phyloP scores from a whole-genome alignment of 495 filamentous ascomycete genomes.

The Collariella sp. region DNA sequence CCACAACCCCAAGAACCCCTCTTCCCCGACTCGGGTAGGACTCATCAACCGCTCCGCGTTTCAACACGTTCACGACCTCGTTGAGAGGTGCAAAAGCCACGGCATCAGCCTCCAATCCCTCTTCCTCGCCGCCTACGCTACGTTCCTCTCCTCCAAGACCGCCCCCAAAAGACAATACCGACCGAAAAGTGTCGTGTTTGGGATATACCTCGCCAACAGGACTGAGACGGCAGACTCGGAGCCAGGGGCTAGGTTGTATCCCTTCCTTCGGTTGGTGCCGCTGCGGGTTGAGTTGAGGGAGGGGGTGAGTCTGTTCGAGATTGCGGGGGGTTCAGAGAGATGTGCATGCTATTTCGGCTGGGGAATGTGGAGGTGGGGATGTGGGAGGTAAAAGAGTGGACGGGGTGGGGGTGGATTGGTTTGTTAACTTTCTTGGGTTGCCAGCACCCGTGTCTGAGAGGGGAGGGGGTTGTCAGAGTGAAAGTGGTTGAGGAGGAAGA shows the following conservation, averaged over 20 bases:
- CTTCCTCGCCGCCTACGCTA: slow-evolving; percentile 37
- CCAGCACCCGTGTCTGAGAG: slow-evolving; percentile 12
- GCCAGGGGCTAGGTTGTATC: slow-evolving; percentile 20
- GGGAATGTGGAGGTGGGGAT: slow-evolving; percentile 32
- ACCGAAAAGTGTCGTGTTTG: slow-evolving; percentile 28
- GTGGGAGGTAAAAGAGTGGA: slow-evolving; percentile 45
- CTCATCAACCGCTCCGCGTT: slow-evolving; percentile 14
- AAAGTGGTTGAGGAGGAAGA: not conserved
- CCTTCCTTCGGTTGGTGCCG: slow-evolving; percentile 37
- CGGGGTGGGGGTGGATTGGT: slow-evolving; percentile 39
- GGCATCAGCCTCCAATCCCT: slow-evolving; percentile 36
- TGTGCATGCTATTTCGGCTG: slow-evolving; percentile 30
- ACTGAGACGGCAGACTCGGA: slow-evolving; percentile 14
- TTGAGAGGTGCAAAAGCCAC: slow-evolving; percentile 7
- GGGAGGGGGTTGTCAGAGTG: not conserved
- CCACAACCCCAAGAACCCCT: not conserved
- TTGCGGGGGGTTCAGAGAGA: slow-evolving; percentile 37
- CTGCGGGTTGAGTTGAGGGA: slow-evolving; percentile 22
- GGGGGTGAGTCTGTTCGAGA: not conserved
- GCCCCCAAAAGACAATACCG: not conserved
- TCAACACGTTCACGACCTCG: slow-evolving; percentile 10
- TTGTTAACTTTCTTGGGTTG: slow-evolving; percentile 49
- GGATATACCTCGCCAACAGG: slow-evolving; percentile 41
- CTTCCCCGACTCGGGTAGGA: slow-evolving; percentile 3
- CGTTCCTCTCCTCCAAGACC: slow-evolving; percentile 6